A percentile compares a stretch with the other conserved stretches of the same genome.
These are phyloP conservation scores for Starmerella sp. DNA, from an alignment of 805 yeast genomes.

Conservation along the genomic window DNA sequence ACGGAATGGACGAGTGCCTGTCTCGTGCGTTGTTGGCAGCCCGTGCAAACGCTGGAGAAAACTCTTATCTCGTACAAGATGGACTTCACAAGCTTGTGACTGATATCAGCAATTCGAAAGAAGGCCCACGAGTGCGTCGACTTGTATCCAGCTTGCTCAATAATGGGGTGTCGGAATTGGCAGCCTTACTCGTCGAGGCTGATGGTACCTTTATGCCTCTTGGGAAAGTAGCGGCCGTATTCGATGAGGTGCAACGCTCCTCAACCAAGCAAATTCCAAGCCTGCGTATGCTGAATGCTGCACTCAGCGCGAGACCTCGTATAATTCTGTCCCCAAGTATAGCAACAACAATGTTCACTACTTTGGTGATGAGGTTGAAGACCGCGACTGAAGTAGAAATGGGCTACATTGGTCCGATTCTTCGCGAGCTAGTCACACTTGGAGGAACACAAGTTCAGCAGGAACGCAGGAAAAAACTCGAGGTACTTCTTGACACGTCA, in stretches of 20 bases:
- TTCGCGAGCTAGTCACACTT: conserved; percentile 8
- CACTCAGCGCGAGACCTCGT: conserved; percentile 11
- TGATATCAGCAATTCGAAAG: not conserved
- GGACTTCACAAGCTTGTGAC: not conserved
- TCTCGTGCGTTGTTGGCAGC: not conserved
- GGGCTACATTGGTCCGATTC: conserved; percentile 2
- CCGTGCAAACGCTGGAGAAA: conserved; percentile 3
- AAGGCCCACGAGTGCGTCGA: not conserved
- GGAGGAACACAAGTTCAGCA: conserved; percentile 3
- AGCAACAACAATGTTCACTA: conserved; percentile 5
- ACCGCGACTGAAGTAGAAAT: not conserved
- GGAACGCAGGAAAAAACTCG: not conserved
- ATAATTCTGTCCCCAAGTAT: conserved; percentile 5
- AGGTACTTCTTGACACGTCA: not conserved
- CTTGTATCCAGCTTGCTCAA: conserved; percentile 1
- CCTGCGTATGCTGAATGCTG: conserved; percentile 5
- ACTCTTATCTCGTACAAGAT: not conserved
- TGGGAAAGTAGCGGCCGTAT: not conserved
- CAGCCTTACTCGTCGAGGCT: conserved; percentile 1
- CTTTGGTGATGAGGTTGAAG: not conserved
- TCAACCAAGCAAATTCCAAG: not conserved
- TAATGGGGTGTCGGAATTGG: not conserved
- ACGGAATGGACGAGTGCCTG: not conserved
- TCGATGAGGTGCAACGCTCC: not conserved
- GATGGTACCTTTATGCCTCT: conserved; percentile 12